A percentile compares a stretch with the other conserved stretches of the same genome.
Conservation (phyloP, 2,329 filamentous ascomycete species). For the Pseudogymnoascus sp. region DNA sequence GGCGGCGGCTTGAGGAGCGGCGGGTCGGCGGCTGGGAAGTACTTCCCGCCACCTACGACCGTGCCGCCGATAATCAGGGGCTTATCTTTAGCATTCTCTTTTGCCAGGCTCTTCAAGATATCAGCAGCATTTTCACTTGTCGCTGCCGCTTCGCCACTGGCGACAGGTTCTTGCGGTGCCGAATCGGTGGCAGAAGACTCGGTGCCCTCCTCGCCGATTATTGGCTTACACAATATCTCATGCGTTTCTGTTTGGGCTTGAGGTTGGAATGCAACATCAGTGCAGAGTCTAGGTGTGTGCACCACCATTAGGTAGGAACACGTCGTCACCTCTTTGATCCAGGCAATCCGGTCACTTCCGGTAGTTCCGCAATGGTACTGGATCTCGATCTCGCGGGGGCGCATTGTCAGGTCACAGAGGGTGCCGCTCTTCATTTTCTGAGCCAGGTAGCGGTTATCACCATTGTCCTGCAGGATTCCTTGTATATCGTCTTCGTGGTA, state of each 20-base stretch:
- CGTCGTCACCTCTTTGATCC: constrained; percentile 66
- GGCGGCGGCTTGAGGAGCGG: constrained; percentile 21
- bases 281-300: constrained; percentile 65
- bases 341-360: constrained; percentile 55
- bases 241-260: background rate
- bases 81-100: constrained; percentile 18
- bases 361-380: constrained; percentile 56
- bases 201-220: background rate
- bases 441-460: constrained; percentile 60
- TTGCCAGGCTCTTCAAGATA: constrained; percentile 21
- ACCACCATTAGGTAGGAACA: constrained; percentile 70
- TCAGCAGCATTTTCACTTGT: constrained; percentile 24
- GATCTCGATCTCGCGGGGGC: constrained; percentile 59
- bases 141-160: constrained; percentile 15
- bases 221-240: background rate
- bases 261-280: constrained; percentile 57
- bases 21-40: constrained; percentile 48
- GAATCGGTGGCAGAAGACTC: constrained; percentile 28
- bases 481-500: constrained; percentile 8
- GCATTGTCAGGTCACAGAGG: constrained; percentile 63
- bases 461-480: constrained; percentile 54
- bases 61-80: constrained; percentile 48
- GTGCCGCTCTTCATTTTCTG: constrained; percentile 61
- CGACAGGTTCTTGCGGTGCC: constrained; percentile 37
- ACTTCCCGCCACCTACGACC: constrained; percentile 47